These are phyloP conservation scores for Austroboletus eburneus DNA, from an alignment of 768 basidiomycete genomes.

Conservation along the genomic window DNA sequence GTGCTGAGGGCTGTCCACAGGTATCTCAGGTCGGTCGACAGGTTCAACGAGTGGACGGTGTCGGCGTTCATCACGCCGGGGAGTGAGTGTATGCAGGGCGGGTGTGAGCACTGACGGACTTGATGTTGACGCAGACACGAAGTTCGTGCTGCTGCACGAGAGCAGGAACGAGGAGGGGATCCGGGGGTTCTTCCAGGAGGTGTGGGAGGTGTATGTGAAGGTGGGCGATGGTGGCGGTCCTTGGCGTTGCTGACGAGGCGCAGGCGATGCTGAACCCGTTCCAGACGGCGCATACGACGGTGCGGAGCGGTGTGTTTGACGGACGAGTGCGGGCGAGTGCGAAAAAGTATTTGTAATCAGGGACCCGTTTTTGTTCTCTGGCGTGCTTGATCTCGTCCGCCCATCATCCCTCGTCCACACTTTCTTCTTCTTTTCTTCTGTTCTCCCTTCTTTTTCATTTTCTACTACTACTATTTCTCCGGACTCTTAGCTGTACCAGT, in stretches of 20 bases:
- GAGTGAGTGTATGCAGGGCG: too few species aligned
- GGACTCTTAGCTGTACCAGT: slow-evolving; percentile 19
- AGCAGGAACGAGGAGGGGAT: slow-evolving; percentile 97
- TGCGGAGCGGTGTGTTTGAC: slow-evolving; percentile 82
- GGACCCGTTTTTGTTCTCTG: slow-evolving; percentile 25
- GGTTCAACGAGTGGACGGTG: slow-evolving; percentile 98
- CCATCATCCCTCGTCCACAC: background rate
- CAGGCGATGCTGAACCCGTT: slow-evolving; percentile 95
- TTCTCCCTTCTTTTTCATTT: slow-evolving; percentile 10
- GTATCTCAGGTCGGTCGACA: slow-evolving; percentile 94
- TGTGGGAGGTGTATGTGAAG: slow-evolving; percentile 98
- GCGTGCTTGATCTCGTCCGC: slow-evolving; percentile 9
- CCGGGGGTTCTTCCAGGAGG: slow-evolving; percentile 84
- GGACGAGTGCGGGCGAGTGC: slow-evolving; percentile 79
- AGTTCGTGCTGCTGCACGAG: slow-evolving; percentile 93
- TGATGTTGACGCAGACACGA: slow-evolving; percentile 79
- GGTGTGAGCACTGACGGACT: too few species aligned
- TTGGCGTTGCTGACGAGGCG: background rate
- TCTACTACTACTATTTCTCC: slow-evolving; percentile 8
- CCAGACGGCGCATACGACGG: slow-evolving; percentile 82
- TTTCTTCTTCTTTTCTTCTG: slow-evolving; percentile 14
- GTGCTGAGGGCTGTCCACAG: slow-evolving; percentile 41
- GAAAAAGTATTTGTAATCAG: slow-evolving; percentile 70
- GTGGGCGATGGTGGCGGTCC: slow-evolving; percentile 34
- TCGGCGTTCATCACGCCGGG: slow-evolving; percentile 95